Base-by-base conservation (phyloP, 179 eudicot species). In the Carnegiea gigantea region DNA sequence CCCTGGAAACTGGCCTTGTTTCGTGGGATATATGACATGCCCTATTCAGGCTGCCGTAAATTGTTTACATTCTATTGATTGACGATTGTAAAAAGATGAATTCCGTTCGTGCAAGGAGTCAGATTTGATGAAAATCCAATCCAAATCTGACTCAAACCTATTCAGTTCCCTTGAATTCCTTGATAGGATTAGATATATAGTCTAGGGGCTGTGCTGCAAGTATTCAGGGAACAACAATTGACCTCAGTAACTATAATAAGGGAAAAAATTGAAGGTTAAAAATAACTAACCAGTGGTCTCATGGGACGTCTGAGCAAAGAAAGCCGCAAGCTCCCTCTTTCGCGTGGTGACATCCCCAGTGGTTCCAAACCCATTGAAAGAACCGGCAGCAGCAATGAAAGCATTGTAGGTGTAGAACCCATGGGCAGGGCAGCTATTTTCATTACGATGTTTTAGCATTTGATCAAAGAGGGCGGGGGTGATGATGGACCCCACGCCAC, bases 361-460 rank as follows among this genome's bases (percentile, higher is more conserved):
- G 2, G 89, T 87, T 1, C 88, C 91, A 77, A 88, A 90, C 23
- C 82, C 88, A 9, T 23, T 28, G 26, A 87, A 90, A 0, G 88
- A 79, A 21, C 78, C 70, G 26, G 90, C 90, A 9, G 91, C 91
- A 5, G 73, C 44, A 1, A 90, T 82, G 49, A 90, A 90, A 14
- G 92, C 89, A 48, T 84, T 24, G 51, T 90, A 87, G 9, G 91
- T 87, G 82, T 88, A 90, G 79, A 90, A 90, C 70, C 92, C 92
- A 21, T 77, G 78, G 23, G 73, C 84, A 2, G 54, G 85, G 33
- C 90, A 88, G 18, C 85, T 85, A 24, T 86, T 82, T 18, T 88
- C 88, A 30, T 88, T 77, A 1, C 86, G 82, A 62, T 90, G 86
- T 64, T 82, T 82, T 9, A 90, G 85, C 89, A 90, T 88, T 64